Evolutionary conservation across 306 rosid genomes (phyloP).

Genomic region (Neltuma alba): DNA sequence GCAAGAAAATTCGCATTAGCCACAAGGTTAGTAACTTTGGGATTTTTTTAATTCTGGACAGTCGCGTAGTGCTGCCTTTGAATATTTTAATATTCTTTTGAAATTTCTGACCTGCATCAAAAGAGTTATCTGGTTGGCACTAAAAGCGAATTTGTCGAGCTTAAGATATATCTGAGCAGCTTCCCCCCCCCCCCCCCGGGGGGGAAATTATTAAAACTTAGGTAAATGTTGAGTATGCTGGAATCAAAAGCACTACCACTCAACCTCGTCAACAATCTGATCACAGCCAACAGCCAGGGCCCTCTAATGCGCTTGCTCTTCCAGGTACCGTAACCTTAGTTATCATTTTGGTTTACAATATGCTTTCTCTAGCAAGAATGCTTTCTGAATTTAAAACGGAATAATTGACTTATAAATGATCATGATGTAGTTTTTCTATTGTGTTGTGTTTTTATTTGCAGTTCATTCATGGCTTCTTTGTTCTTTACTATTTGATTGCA

Average conservation of each 20-base stretch:
- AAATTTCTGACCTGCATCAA: constrained; percentile 1
- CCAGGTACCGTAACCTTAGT: constrained; percentile 51
- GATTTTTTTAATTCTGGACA: not conserved
- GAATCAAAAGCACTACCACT: constrained; percentile 44
- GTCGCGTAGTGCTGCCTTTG: not conserved
- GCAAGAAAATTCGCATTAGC: constrained; percentile 69
- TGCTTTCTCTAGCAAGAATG: constrained; percentile 11
- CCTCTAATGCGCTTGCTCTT: constrained; percentile 75
- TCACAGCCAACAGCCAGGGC: constrained; percentile 47
- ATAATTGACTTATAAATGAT: not conserved
- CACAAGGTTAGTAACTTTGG: constrained; percentile 72
- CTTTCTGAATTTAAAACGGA: not conserved
- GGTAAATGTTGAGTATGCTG: constrained; percentile 78
- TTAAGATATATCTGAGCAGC: not conserved
- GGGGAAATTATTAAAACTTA: constrained; percentile 39
- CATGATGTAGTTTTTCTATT: not conserved
- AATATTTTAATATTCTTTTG: not conserved
- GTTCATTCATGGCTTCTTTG: not conserved
- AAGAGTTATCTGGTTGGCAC: not conserved
- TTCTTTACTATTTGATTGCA: not conserved
- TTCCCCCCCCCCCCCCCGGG: too few relatives aligned
- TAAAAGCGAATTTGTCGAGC: not conserved
- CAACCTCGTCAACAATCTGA: constrained; percentile 55
- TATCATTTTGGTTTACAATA: not conserved
- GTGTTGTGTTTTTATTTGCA: not conserved